Percentiles rank a stretch among this genome's conserved stretches.
These are phyloP conservation scores for Fusarium falciforme DNA, from an alignment of 2,329 filamentous ascomycete species.

Conservation along the genomic window DNA sequence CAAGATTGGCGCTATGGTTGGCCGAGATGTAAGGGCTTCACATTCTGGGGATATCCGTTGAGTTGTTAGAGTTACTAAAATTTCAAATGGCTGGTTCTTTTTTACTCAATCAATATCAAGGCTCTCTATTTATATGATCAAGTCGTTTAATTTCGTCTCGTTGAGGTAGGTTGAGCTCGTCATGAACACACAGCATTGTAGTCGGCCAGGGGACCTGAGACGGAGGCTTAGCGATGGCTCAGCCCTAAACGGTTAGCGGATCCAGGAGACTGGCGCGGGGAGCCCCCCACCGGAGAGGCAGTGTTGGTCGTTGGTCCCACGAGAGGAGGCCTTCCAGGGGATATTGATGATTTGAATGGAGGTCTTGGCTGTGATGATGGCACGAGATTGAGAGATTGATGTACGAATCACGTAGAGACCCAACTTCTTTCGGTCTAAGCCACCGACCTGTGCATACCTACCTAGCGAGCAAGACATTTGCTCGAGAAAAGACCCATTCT, in stretches of 20 bases:
- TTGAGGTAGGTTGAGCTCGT: background rate
- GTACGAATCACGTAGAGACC: background rate
- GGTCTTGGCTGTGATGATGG: background rate
- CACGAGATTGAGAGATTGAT: background rate
- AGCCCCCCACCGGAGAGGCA: slow-evolving; percentile 26
- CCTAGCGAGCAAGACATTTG: background rate
- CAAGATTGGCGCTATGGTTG: slow-evolving; percentile 10
- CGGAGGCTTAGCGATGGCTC: slow-evolving; percentile 24
- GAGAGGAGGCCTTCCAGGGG: background rate
- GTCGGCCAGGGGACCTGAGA: background rate
- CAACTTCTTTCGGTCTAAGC: background rate
- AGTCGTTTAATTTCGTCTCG: background rate
- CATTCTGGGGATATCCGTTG: background rate
- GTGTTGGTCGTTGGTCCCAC: slow-evolving; percentile 11
- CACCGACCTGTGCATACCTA: background rate
- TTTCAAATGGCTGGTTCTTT: background rate
- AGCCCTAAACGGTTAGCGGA: slow-evolving; percentile 19
- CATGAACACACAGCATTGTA: background rate
- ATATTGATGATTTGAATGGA: background rate
- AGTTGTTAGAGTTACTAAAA: background rate
- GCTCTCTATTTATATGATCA: background rate
- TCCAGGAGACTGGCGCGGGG: slow-evolving; percentile 25
- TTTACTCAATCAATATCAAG: background rate
- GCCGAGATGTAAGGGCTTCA: background rate
- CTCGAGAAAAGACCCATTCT: background rate